Conservation (phyloP, 1,284 basidiomycete species). For the Pyrrhoderma lamaoense region DNA sequence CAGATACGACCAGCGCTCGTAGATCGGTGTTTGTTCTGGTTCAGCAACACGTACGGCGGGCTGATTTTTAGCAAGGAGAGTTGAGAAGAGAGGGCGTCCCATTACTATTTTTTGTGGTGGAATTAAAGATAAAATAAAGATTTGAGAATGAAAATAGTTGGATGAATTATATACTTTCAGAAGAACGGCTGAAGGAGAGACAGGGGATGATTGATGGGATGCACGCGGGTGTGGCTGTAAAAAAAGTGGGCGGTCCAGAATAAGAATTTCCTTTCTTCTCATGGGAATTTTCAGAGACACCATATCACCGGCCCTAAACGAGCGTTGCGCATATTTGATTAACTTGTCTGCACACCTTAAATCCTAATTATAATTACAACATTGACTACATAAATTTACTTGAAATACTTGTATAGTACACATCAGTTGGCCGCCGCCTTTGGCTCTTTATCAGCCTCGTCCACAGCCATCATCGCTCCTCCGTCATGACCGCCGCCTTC, state of each 20-base stretch:
- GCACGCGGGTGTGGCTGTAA: constrained; percentile 2
- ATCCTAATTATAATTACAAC: too few species aligned
- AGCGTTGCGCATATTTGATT: too few species aligned
- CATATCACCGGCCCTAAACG: too few species aligned
- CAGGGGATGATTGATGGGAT: not conserved
- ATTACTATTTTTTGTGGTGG: constrained; percentile 28
- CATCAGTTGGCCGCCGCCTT: too few species aligned
- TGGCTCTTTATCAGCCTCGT: not conserved
- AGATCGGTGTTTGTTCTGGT: constrained; percentile 20
- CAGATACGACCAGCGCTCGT: constrained; percentile 47
- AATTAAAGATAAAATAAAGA: not conserved
- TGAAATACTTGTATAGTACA: too few species aligned
- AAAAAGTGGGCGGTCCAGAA: not conserved
- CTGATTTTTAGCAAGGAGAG: constrained; percentile 27
- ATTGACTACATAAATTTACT: too few species aligned
- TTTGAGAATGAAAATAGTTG: not conserved
- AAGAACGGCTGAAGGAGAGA: constrained; percentile 5
- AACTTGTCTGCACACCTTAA: too few species aligned
- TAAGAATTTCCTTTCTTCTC: not conserved
- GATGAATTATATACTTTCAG: constrained; percentile 10
- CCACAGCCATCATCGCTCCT: not conserved
- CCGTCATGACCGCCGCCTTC: not conserved
- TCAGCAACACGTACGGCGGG: constrained; percentile 44
- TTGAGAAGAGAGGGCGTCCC: constrained; percentile 65
- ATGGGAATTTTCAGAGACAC: too few species aligned